Base-by-base conservation (phyloP, 2,329 filamentous ascomycete genomes). In the Hypoxylon sp. region DNA sequence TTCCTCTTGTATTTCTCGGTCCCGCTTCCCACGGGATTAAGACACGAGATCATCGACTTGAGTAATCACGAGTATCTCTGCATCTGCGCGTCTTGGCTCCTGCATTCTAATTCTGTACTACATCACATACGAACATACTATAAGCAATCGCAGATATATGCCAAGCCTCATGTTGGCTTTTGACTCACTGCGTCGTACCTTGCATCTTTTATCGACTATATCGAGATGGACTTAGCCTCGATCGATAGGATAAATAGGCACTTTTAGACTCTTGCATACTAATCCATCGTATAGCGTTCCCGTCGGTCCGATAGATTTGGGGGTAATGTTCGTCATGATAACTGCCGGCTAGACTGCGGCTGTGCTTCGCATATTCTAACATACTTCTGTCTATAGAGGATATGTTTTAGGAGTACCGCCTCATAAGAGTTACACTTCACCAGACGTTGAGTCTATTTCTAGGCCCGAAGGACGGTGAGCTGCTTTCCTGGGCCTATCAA, bases 371-470 rank as follows among this genome's bases (percentile, higher is more conserved):
- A 48, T 63, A 52, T 57, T 46, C 60, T 46, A 54, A 66, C 52
- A 42, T 64, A 53, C 48, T 47, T 48, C 33, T 52, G 29, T 50
- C 46, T 39, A 11, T 17, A 8, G 44, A 47, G 55, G n/a, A 63
- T 52, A 59, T 54, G 35, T 42, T 19, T 59, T 51, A 52, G 37
- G 33, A 52, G 54, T 67, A 65, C 63, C 22, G 63, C 67, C 66
- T 61, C 66, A n/a, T 39, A 19, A 33, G 54, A 53, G 59, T 67
- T 63, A 37, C 59, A 62, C 31, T 57, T 51, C 29, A 17, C 17
- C 17, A n/a, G 24, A 22, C 37, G 37, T 62, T 53, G 61, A 55
- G 57, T 63, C 63, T 67, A 71, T 70, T 71, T 65, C 69, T 62
- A 63, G 66, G 50, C 39, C 53, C 55, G 22, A 52, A 19, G 29